These are phyloP conservation scores for Irpex sp. DNA, from an alignment of 1,284 basidiomycete species.

Conservation along the genomic window DNA sequence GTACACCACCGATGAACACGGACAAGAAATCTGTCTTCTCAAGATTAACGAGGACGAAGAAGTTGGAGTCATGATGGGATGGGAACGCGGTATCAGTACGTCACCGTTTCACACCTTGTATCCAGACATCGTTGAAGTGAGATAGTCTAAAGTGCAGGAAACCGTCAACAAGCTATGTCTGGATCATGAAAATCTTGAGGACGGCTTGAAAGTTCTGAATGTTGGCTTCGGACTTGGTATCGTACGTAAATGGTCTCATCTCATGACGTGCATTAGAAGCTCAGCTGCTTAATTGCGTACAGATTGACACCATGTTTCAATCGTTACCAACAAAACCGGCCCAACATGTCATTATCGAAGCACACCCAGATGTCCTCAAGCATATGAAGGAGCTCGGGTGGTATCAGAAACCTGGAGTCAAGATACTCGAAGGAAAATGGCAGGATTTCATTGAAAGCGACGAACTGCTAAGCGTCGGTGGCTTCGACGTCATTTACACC, in stretches of 20 bases:
- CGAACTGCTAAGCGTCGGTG: constrained; percentile 52
- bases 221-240: constrained; percentile 96
- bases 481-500: constrained; percentile 91
- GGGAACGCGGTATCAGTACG: constrained; percentile 81
- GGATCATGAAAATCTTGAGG: constrained; percentile 42
- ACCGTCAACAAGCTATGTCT: constrained; percentile 63
- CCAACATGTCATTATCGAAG: constrained; percentile 91
- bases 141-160: constrained; percentile 51
- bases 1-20: constrained; percentile 70
- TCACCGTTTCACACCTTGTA: constrained; percentile 4
- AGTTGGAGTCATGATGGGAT: constrained; percentile 95
- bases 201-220: constrained; percentile 76
- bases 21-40: constrained; percentile 80
- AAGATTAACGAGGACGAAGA: constrained; percentile 67
- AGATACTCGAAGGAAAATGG: constrained; percentile 88
- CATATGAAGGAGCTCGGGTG: constrained; percentile 77
- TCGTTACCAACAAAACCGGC: constrained; percentile 53
- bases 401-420: constrained; percentile 75
- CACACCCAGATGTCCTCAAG: constrained; percentile 87
- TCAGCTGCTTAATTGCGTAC: constrained; percentile 11
- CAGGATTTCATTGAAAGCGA: constrained; percentile 74
- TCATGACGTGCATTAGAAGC: background rate
- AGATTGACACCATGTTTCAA: constrained; percentile 88
- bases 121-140: constrained; percentile 17
- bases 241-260: constrained; percentile 42